Percentiles rank a stretch among this genome's conserved stretches.
Conservation (phyloP, 2,329 filamentous ascomycete genomes). For the Exserohilum turcica region DNA sequence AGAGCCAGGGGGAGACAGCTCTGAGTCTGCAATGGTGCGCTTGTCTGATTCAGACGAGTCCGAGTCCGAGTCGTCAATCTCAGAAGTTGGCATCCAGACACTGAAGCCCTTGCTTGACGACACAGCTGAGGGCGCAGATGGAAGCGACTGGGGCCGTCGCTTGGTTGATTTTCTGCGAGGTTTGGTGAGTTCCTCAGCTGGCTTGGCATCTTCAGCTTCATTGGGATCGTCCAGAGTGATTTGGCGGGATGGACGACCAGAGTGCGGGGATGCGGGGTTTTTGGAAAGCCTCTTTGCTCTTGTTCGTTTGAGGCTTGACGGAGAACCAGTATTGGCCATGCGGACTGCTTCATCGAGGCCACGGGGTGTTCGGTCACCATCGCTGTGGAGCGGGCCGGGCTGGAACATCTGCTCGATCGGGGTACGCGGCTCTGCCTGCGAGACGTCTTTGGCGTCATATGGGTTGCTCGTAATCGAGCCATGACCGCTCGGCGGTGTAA, state of each 20-base stretch:
- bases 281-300: slow-evolving; percentile 48
- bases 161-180: slow-evolving; percentile 40
- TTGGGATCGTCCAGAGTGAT: slow-evolving; percentile 43
- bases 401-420: slow-evolving; percentile 23
- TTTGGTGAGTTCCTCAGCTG: slow-evolving; percentile 23
- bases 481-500: slow-evolving; percentile 47
- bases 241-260: slow-evolving; percentile 41
- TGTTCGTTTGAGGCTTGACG: slow-evolving; percentile 43
- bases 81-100: slow-evolving; percentile 56
- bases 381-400: slow-evolving; percentile 20
- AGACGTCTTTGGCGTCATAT: slow-evolving; percentile 14
- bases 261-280: slow-evolving; percentile 35
- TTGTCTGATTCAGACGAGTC: slow-evolving; percentile 37
- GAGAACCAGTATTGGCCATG: slow-evolving; percentile 38
- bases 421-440: slow-evolving; percentile 21
- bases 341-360: slow-evolving; percentile 46
- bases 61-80: slow-evolving; percentile 40
- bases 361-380: slow-evolving; percentile 41
- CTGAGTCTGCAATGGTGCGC: slow-evolving; percentile 22
- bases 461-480: slow-evolving; percentile 35
- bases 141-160: slow-evolving; percentile 34
- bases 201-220: slow-evolving; percentile 19
- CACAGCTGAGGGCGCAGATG: slow-evolving; percentile 17
- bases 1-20: slow-evolving; percentile 29
- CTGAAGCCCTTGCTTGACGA: slow-evolving; percentile 51